Evolutionary conservation across 768 basidiomycete species (phyloP).

Genomic region (Leucocoprinus sp.): DNA sequence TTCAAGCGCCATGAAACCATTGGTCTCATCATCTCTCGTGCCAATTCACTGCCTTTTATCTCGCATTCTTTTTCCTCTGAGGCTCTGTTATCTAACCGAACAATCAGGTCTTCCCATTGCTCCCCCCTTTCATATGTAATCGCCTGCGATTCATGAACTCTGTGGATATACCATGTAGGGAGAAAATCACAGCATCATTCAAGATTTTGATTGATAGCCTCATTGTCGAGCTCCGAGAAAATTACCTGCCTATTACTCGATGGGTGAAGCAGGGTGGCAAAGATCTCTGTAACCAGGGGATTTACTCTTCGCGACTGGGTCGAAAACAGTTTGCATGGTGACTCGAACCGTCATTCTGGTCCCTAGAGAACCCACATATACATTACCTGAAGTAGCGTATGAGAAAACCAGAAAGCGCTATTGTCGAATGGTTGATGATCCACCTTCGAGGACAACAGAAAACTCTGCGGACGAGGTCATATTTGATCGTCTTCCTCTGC

Average conservation of each 20-base stretch:
- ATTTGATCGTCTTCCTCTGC: slow-evolving; percentile 59
- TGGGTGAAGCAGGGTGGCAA: slow-evolving; percentile 43
- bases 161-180: slow-evolving; percentile 52
- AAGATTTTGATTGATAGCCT: slow-evolving; percentile 41
- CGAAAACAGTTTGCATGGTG: slow-evolving; percentile 47
- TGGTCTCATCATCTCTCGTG: slow-evolving; percentile 18
- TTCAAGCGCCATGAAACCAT: slow-evolving; percentile 15
- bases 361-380: slow-evolving; percentile 53
- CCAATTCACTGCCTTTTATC: slow-evolving; percentile 33
- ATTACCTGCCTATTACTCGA: slow-evolving; percentile 51
- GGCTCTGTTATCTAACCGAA: slow-evolving; percentile 42
- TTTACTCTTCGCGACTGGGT: slow-evolving; percentile 37
- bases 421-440: slow-evolving; percentile 14
- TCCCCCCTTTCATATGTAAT: slow-evolving; percentile 49
- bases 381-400: slow-evolving; percentile 39
- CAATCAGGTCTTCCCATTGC: slow-evolving; percentile 48
- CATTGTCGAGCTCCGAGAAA: slow-evolving; percentile 47
- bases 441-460: not conserved
- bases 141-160: slow-evolving; percentile 44
- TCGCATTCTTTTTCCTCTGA: slow-evolving; percentile 32
- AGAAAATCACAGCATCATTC: slow-evolving; percentile 43
- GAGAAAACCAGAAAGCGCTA: slow-evolving; percentile 34
- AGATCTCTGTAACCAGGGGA: slow-evolving; percentile 37
- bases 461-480: slow-evolving; percentile 13
- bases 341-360: slow-evolving; percentile 54